These are phyloP conservation scores for Leishmania tarentolae DNA, from an alignment of 208 protist genomes.

Conservation along the genomic window DNA sequence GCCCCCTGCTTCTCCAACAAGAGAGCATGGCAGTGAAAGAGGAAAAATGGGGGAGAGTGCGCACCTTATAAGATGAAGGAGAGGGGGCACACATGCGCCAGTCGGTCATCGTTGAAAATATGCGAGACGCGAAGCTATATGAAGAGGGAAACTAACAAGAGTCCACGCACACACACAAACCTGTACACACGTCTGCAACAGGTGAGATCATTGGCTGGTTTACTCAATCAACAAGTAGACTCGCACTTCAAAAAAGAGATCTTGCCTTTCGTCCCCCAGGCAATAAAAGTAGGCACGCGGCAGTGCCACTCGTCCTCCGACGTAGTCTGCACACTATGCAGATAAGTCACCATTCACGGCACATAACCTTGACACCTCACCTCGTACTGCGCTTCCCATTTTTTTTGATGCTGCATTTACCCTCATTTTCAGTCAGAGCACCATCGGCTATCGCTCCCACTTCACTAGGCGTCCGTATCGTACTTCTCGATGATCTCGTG, in stretches of 20 bases:
- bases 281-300: neutral
- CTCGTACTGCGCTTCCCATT: neutral
- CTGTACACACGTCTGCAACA: neutral
- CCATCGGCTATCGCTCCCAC: neutral
- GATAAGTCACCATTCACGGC: neutral
- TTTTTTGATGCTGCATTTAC: neutral
- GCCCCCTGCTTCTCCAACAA: neutral
- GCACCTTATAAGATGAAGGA: neutral
- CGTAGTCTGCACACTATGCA: neutral
- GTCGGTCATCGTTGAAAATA: neutral
- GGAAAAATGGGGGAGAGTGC: neutral
- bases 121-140: neutral
- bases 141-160: neutral
- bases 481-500: slow-evolving; percentile 86
- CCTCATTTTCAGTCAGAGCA: neutral
- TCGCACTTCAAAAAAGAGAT: neutral
- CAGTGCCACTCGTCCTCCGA: neutral
- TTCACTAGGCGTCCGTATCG: slow-evolving; percentile 46
- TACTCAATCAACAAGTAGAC: neutral
- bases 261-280: too few species aligned
- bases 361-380: neutral
- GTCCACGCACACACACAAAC: neutral
- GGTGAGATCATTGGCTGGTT: neutral
- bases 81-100: neutral
- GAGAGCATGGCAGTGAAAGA: neutral